Base-by-base conservation (phyloP, 2,329 filamentous ascomycete genomes). In the Alternaria hordeiaustralica region DNA sequence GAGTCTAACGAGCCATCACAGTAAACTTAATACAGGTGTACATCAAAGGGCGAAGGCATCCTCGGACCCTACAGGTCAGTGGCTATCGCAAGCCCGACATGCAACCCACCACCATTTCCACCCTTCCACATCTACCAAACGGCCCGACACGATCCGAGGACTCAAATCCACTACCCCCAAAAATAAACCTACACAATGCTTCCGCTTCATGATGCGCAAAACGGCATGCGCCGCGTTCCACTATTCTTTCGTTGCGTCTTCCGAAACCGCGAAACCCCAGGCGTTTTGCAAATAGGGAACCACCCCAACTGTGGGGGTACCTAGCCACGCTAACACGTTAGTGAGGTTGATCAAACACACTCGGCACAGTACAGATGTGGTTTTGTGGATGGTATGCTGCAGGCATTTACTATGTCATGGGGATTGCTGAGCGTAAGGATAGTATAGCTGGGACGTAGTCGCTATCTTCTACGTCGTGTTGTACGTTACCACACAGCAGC, bases 201-300 rank as follows among this genome's bases (percentile, higher is more conserved):
- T 41, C 15, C 33, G 33, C 33, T 41, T 41, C 15, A 15, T n/a
- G 15, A 41, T 41, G 33, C 33, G 15, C 33, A 41, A n/a, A 41
- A 41, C 15, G 33, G 33, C 33, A 41, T 41, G 33, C 33, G 33
- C 33, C 49, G 28, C 49, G 49, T 53, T 36, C 28, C 49, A 53
- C 28, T 30, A 23, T 36, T 30, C 21, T 30, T 53, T 36, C 21
- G 49, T 53, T 36, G 49, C 49, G 49, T 53, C 49, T 53, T 53
- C 49, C 49, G 49, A 36, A 53, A 53, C 49, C 28, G 49, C 49
- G 49, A 53, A 53, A 53, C 49, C 49, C 49, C 49, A 53, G 30
- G 49, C 49, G 49, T 53, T 53, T 53, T 53, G 49, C 21, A 36
- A 30, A 30, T 11, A 36, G 18, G 49, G 49, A 21, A 20, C 41